Evolutionary conservation across 129 eudicot genomes (phyloP), one percentile per base, ranked within the genome.

Genomic region (Daucus carota): DNA sequence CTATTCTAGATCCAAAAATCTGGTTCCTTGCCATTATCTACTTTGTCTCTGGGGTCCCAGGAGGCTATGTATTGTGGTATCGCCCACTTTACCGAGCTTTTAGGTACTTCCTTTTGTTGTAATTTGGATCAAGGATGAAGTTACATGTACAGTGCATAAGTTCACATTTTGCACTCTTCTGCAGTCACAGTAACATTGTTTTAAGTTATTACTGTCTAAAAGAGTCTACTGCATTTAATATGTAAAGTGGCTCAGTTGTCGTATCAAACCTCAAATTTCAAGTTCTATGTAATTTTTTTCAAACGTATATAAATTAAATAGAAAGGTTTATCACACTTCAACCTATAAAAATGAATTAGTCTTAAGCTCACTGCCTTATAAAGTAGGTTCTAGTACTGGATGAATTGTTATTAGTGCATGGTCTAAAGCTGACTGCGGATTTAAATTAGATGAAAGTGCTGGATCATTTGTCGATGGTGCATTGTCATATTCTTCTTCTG

Each of bases 11-110:
- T 78, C 75, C 81, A 43, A 73, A 85, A 81, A 86, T 90, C 46
- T 90, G 96, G 96, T 88, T 88, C 83, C 96, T 90, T 73, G 84
- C 96, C 42, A 74, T 90, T 66, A 90, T 88, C 79, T 92, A 92
- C 92, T 87, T 92, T 84, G 80, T 92, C 78, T 68, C 86, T 54
- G 95, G 95, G 52, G 92, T 92, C 71, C 97, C 97, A 36, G 84
- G 84, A 70, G 96, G 82, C 42, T 92, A 92, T 74, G 87, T 92
- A 14, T 77, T 92, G 83, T 89, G 96, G 97, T 92, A 92, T 76
- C 88, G 91, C 20, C 89, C 97, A 59, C 96, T 92, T 66, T 92
- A 92, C 74, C 92, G 96, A 73, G 88, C 87, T 60, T 92, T 92
- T 79, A 87, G 97, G 97, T 92, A 87, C 74, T 43, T 24, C 1